phyloP scores from a whole-genome alignment of 208 protist genomes.

The Novymonas esmeraldas region DNA sequence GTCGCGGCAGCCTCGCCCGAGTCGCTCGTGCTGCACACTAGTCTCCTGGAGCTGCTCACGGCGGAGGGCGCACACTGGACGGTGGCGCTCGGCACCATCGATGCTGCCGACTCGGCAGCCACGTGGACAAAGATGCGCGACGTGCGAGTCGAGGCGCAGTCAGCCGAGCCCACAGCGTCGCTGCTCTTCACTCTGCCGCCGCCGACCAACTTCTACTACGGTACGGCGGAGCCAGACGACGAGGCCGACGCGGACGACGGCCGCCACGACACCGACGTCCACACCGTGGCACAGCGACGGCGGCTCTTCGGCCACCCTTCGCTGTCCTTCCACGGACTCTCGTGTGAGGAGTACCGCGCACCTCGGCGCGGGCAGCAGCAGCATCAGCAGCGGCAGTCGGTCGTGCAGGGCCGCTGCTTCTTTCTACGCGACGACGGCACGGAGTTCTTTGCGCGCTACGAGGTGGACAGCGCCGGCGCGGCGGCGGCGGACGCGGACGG shows the following conservation, averaged over 20 bases:
- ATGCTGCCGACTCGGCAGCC: neutral
- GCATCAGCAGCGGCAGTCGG: neutral
- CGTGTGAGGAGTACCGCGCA: slow-evolving; percentile 37
- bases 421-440: slow-evolving; percentile 17
- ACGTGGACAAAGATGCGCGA: slow-evolving; percentile 32
- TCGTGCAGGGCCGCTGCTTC: slow-evolving; percentile 32
- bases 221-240: neutral
- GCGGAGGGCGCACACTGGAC: slow-evolving; percentile 24
- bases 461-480: neutral
- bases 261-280: neutral
- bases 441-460: slow-evolving; percentile 34
- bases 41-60: slow-evolving; percentile 28
- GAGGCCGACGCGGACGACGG: neutral
- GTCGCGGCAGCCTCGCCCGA: slow-evolving; percentile 1
- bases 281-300: slow-evolving; percentile 6
- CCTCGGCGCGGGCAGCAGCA: slow-evolving; percentile 5
- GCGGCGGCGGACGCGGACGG: neutral
- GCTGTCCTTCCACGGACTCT: slow-evolving; percentile 23
- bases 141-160: slow-evolving; percentile 22
- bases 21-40: slow-evolving; percentile 22
- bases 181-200: slow-evolving; percentile 20
- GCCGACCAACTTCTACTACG: slow-evolving; percentile 6
- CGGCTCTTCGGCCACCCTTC: slow-evolving; percentile 13
- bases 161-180: slow-evolving; percentile 22
- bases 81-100: slow-evolving; percentile 7